These are phyloP conservation scores for Nelumbo lutea DNA, from an alignment of 164 flowering plant genomes.

Conservation along the genomic window DNA sequence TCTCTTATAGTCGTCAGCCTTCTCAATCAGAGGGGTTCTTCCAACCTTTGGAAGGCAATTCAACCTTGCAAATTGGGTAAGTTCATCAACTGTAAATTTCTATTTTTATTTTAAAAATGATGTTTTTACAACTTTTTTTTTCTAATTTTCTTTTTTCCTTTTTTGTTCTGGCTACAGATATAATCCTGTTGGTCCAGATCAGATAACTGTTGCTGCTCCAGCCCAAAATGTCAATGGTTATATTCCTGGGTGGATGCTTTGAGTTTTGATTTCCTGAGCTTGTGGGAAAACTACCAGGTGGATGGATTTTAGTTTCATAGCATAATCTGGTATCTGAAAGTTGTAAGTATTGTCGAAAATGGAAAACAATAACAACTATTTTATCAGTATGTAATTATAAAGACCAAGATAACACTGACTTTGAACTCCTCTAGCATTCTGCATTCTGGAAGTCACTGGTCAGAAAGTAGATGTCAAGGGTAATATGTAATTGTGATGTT, in stretches of 20 bases:
- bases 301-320: too few species aligned
- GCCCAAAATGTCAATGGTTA: constrained; percentile 39
- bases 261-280: constrained; percentile 3
- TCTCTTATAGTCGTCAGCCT: constrained; percentile 31
- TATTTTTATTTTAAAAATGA: not conserved
- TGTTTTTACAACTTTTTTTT: too few species aligned
- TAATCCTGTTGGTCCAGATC: constrained; percentile 28
- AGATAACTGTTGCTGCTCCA: constrained; percentile 24
- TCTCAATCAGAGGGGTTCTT: constrained; percentile 51
- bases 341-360: not conserved
- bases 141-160: not conserved
- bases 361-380: not conserved
- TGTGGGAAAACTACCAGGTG: not conserved
- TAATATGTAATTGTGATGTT: too few species aligned
- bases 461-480: too few species aligned
- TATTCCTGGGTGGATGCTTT: constrained; percentile 66
- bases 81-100: not conserved
- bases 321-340: not conserved
- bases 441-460: too few species aligned
- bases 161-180: constrained; percentile 28
- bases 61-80: constrained; percentile 65
- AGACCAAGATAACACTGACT: not conserved
- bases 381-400: too few species aligned
- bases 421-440: too few species aligned
- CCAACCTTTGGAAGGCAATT: constrained; percentile 55